These are phyloP conservation scores for Aphanomyces astaci DNA, from an alignment of 352 stramenopile genomes.

Conservation along the genomic window DNA sequence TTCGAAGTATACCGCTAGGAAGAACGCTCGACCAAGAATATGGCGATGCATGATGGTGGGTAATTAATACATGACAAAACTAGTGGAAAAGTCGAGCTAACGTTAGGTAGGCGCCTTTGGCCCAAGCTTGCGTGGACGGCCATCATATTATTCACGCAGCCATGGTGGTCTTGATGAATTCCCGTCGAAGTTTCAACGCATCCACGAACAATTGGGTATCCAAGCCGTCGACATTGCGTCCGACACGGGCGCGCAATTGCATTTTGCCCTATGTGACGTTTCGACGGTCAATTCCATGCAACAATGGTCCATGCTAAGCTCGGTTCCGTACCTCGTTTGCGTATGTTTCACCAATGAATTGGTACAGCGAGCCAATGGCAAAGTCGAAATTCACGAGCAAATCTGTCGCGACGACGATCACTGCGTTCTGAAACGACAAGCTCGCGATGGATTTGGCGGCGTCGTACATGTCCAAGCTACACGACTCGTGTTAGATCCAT, in stretches of 20 bases:
- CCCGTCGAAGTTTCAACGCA: slow-evolving; percentile 52
- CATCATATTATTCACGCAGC: background rate
- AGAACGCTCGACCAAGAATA: too few relatives aligned
- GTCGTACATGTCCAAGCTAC: slow-evolving; percentile 57
- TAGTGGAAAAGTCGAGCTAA: too few relatives aligned
- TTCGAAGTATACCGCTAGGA: too few relatives aligned
- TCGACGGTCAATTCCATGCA: background rate
- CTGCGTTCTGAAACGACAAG: slow-evolving; percentile 57
- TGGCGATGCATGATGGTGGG: too few relatives aligned
- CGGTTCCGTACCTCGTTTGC: slow-evolving; percentile 17
- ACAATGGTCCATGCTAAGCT: background rate
- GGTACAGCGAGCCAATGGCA: slow-evolving; percentile 66
- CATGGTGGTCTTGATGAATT: slow-evolving; percentile 49
- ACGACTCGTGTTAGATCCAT: background rate
- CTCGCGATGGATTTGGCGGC: slow-evolving; percentile 35
- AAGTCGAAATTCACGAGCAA: slow-evolving; percentile 46
- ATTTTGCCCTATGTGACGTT: slow-evolving; percentile 30
- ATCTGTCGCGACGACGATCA: slow-evolving; percentile 60
- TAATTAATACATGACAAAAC: too few relatives aligned
- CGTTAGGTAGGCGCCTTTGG: too few relatives aligned
- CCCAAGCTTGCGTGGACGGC: too few relatives aligned
- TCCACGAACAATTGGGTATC: slow-evolving; percentile 76
- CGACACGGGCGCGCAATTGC: slow-evolving; percentile 56
- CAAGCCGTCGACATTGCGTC: slow-evolving; percentile 68
- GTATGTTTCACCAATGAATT: slow-evolving; percentile 77